These are phyloP conservation scores for Volvox africanus DNA, from an alignment of 139 green algal genomes.

Conservation along the genomic window DNA sequence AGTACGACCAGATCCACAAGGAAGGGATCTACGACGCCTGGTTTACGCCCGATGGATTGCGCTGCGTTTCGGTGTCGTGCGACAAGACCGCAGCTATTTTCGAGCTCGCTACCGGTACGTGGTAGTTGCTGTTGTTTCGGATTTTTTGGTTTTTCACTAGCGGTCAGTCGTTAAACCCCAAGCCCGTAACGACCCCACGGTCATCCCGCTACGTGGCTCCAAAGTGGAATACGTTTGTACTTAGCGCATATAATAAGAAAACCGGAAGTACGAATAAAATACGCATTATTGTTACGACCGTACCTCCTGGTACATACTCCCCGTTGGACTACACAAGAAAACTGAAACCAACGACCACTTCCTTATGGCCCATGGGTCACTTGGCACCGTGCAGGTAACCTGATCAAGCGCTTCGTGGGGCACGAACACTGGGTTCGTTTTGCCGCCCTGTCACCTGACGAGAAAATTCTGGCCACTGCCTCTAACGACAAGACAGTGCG, in stretches of 20 bases:
- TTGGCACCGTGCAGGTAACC: background rate
- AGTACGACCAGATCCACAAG: background rate
- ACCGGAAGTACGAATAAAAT: too few species aligned
- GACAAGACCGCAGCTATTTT: slow-evolving; percentile 24
- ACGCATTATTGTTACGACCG: too few species aligned
- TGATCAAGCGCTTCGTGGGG: slow-evolving; percentile 20
- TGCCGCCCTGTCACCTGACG: slow-evolving; percentile 14
- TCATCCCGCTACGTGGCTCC: too few species aligned
- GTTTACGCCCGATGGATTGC: background rate
- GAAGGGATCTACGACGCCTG: slow-evolving; percentile 3
- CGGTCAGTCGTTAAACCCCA: too few species aligned
- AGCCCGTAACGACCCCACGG: too few species aligned
- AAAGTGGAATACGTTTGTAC: too few species aligned
- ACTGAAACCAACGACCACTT: too few species aligned
- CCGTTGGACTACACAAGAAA: too few species aligned
- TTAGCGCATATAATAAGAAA: too few species aligned
- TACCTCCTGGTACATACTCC: too few species aligned
- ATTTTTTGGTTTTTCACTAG: background rate
- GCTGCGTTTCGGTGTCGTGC: background rate
- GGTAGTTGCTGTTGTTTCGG: background rate
- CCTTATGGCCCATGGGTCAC: too few species aligned
- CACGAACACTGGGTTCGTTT: slow-evolving; percentile 12
- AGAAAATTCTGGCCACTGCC: background rate
- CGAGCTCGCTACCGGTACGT: background rate
- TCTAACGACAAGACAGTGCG: slow-evolving; percentile 20